Conservation (phyloP, 1,139 yeast genomes). For the Yamadazyma songkhlaensis region DNA sequence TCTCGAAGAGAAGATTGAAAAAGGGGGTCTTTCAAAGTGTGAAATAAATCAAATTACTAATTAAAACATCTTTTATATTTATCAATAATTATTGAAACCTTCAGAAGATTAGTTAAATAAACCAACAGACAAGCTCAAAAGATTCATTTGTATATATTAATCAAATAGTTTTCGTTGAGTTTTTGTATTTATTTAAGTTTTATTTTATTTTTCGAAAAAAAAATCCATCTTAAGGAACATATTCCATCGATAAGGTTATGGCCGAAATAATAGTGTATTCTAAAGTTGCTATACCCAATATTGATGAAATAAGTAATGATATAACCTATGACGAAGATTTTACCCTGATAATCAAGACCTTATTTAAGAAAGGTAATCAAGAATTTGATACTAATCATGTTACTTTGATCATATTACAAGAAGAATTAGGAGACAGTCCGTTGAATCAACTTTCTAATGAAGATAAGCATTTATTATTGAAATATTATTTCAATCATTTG, state of each 20-base stretch:
- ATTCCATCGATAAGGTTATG: constrained; percentile 1
- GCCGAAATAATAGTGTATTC: constrained; percentile 8
- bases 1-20: constrained; percentile 3
- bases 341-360: constrained; percentile 17
- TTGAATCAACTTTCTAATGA: constrained; percentile 21
- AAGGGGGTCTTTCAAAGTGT: background rate
- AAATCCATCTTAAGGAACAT: too few species aligned
- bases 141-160: too few species aligned
- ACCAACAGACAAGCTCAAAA: too few species aligned
- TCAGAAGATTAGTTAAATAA: too few species aligned
- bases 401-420: constrained; percentile 30
- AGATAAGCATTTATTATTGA: constrained; percentile 32
- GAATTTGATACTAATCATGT: constrained; percentile 37
- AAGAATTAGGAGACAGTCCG: background rate
- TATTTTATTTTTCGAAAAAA: background rate
- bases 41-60: too few species aligned
- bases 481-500: constrained; percentile 42
- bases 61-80: too few species aligned
- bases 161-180: too few species aligned
- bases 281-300: background rate
- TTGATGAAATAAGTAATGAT: background rate
- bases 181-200: too few species aligned
- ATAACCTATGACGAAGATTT: constrained; percentile 6
- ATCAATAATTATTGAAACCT: background rate
- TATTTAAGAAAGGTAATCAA: constrained; percentile 33